A percentile compares a stretch with the other conserved stretches of the same genome.
Evolutionary conservation across 2,329 filamentous ascomycete species (phyloP).

Genomic region (Trichothecium roseum): DNA sequence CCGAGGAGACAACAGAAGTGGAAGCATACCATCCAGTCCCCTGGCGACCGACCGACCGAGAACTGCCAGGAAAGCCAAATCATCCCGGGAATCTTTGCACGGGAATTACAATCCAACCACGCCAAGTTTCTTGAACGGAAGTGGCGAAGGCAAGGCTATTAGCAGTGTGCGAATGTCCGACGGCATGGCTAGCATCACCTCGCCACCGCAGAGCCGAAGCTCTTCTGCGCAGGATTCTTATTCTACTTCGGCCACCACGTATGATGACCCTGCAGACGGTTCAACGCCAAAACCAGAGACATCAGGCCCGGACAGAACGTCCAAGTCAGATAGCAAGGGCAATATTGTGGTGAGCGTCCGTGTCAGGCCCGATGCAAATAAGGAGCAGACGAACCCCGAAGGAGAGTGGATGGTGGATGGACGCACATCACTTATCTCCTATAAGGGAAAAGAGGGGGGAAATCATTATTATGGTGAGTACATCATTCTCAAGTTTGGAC

Average conservation of each 20-base stretch:
- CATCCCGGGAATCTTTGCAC: constrained; percentile 42
- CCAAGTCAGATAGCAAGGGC: constrained; percentile 67
- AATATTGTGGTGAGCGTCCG: constrained; percentile 95
- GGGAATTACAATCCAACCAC: constrained; percentile 39
- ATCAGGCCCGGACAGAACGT: constrained; percentile 29
- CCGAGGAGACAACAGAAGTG: constrained; percentile 46
- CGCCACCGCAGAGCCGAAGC: constrained; percentile 78
- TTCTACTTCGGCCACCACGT: constrained; percentile 79
- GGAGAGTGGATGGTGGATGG: constrained; percentile 90
- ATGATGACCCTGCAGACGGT: constrained; percentile 65
- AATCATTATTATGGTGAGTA: constrained; percentile 81
- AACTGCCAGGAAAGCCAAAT: constrained; percentile 41
- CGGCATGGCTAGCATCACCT: constrained; percentile 65
- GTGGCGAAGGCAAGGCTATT: constrained; percentile 66
- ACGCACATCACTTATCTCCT: constrained; percentile 70
- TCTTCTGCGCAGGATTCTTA: constrained; percentile 91
- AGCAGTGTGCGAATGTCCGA: constrained; percentile 59
- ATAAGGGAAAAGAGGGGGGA: constrained; percentile 79
- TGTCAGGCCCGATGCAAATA: constrained; percentile 70
- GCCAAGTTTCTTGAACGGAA: constrained; percentile 70
- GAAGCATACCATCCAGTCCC: constrained; percentile 52
- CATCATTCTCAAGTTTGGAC: neutral
- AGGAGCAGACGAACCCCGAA: constrained; percentile 52
- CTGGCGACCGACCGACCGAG: constrained; percentile 40
- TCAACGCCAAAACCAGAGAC: constrained; percentile 21